A percentile compares a stretch with the other conserved stretches of the same genome.
These are phyloP conservation scores for Pestalotiopsis sp. DNA, from an alignment of 2,329 filamentous ascomycete species.

Conservation along the genomic window DNA sequence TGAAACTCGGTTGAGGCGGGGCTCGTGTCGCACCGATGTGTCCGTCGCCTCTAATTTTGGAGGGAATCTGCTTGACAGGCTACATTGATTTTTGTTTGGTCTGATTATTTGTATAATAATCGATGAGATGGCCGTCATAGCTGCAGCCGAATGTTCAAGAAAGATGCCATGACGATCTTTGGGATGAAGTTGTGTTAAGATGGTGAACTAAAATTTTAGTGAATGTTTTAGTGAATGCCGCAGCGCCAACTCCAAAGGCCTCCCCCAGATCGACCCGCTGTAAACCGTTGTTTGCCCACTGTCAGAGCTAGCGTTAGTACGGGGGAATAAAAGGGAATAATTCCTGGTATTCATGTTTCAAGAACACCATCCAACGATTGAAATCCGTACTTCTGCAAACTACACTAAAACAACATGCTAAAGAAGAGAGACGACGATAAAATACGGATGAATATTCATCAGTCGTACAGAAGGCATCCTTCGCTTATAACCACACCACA, in stretches of 20 bases:
- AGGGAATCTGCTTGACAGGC: neutral
- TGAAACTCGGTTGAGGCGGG: constrained; percentile 21
- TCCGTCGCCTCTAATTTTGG: neutral
- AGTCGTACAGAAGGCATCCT: neutral
- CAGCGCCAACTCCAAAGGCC: neutral
- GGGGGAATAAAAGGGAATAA: neutral
- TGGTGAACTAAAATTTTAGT: neutral
- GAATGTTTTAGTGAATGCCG: neutral
- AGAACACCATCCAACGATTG: neutral
- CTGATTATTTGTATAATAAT: neutral
- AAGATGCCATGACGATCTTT: neutral
- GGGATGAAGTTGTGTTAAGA: neutral
- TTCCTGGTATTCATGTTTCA: neutral
- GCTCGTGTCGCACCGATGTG: constrained; percentile 14
- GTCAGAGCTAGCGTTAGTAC: neutral
- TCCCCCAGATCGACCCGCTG: neutral
- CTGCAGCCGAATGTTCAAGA: neutral
- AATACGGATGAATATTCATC: neutral
- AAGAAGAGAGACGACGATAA: neutral
- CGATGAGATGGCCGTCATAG: neutral
- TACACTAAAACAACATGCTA: neutral
- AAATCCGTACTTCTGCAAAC: neutral
- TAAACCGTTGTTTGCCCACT: neutral
- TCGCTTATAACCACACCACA: neutral
- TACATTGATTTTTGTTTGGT: neutral